phyloP scores from a whole-genome alignment of 2,329 filamentous ascomycete species.

The Colletotrichum zoysiae region DNA sequence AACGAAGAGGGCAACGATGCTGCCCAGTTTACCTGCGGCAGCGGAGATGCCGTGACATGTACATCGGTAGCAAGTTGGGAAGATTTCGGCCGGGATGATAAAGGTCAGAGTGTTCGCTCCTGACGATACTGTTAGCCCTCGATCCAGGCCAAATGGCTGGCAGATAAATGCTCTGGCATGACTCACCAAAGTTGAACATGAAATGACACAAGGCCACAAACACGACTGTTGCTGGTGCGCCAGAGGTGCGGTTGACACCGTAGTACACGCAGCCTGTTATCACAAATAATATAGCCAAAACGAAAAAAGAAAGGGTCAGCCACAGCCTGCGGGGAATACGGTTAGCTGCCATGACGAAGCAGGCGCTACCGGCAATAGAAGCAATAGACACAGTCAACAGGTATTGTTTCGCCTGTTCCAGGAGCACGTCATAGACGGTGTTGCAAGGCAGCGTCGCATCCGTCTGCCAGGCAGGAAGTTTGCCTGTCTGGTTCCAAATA shows the following conservation, averaged over 20 bases:
- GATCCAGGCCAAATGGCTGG: neutral
- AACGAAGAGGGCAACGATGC: conserved; percentile 64
- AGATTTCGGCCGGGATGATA: conserved; percentile 74
- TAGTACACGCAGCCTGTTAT: conserved; percentile 65
- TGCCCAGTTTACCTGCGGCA: conserved; percentile 70
- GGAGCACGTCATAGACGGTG: conserved; percentile 64
- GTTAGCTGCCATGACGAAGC: conserved; percentile 63
- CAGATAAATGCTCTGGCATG: neutral
- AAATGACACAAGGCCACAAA: conserved; percentile 67
- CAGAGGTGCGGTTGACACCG: conserved; percentile 56
- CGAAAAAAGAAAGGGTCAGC: conserved; percentile 63
- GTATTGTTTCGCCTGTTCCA: conserved; percentile 66
- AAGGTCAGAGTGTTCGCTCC: conserved; percentile 74
- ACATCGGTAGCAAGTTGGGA: conserved; percentile 72
- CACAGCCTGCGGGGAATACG: conserved; percentile 61
- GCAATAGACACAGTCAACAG: conserved; percentile 64
- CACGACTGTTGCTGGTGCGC: conserved; percentile 61
- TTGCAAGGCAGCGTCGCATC: conserved; percentile 62
- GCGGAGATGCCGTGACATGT: conserved; percentile 74
- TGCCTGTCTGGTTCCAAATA: conserved; percentile 53
- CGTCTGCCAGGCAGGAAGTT: conserved; percentile 63
- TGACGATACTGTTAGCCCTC: conserved; percentile 43
- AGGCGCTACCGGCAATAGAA: conserved; percentile 63
- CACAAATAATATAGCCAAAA: conserved; percentile 61
- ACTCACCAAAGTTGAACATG: conserved; percentile 66